Evolutionary conservation across 1,284 basidiomycete species (phyloP).

Genomic region (Limonomyces culmigenus): DNA sequence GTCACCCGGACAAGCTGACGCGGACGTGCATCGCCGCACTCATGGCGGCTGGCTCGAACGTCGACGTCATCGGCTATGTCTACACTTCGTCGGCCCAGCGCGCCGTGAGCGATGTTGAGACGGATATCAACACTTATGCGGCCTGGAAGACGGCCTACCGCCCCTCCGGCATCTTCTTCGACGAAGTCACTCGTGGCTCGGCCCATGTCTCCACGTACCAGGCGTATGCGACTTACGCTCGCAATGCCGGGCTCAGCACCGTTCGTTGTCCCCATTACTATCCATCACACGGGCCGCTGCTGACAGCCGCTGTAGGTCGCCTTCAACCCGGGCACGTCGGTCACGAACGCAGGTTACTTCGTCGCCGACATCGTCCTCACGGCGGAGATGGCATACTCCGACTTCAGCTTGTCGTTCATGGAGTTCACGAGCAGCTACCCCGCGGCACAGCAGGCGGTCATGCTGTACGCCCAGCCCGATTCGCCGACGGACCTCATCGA

Average conservation of each 20-base stretch:
- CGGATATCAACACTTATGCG: conserved; percentile 18
- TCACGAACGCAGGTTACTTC: conserved; percentile 8
- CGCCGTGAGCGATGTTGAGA: conserved; percentile 8
- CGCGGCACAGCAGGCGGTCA: conserved; percentile 12
- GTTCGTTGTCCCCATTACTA: conserved; percentile 2
- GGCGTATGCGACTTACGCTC: conserved; percentile 6
- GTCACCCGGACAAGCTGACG: conserved; percentile 16
- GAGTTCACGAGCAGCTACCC: conserved; percentile 9
- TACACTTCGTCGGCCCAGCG: conserved; percentile 11
- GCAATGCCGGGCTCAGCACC: conserved; percentile 5
- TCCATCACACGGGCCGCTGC: neutral
- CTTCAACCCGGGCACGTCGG: conserved; percentile 10
- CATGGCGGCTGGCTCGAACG: conserved; percentile 13
- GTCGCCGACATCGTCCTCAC: conserved; percentile 12
- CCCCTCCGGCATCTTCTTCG: conserved; percentile 21
- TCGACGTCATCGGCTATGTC: conserved; percentile 19
- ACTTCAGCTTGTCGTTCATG: conserved; percentile 8
- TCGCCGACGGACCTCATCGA: conserved; percentile 18
- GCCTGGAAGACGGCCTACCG: conserved; percentile 14
- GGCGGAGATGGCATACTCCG: conserved; percentile 9
- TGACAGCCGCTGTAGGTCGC: conserved; percentile 6
- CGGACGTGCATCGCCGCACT: conserved; percentile 16
- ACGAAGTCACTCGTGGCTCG: conserved; percentile 11
- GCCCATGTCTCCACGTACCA: conserved; percentile 8
- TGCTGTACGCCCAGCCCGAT: conserved; percentile 11